Evolutionary conservation across 306 rosid species (phyloP).

Genomic region (Casuarina cunninghamiana): DNA sequence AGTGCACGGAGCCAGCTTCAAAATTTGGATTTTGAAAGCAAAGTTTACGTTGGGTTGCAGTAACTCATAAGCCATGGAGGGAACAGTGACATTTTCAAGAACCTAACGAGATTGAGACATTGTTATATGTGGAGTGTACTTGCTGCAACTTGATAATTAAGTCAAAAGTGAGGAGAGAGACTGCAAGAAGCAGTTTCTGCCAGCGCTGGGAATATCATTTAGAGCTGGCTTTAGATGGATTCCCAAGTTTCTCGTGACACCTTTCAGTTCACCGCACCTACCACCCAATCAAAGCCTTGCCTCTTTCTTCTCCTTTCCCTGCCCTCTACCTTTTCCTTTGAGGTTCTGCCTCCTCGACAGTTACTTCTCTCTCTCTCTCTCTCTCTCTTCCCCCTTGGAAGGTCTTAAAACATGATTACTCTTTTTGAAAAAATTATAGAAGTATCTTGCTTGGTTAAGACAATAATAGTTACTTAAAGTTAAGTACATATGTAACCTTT

Average conservation of each 20-base stretch:
- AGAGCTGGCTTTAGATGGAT: conserved; percentile 1
- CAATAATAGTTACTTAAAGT: too few relatives aligned
- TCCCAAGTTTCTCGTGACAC: conserved; percentile 52
- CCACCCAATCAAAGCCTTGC: conserved; percentile 27
- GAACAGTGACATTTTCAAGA: neutral
- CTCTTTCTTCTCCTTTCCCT: conserved; percentile 25
- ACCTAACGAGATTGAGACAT: conserved; percentile 1
- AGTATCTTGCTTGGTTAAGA: too few relatives aligned
- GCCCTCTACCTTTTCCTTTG: neutral
- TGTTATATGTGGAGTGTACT: neutral
- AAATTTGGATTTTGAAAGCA: too few relatives aligned
- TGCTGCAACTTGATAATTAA: neutral
- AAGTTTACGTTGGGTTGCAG: neutral
- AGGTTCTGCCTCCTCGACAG: neutral
- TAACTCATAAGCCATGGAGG: neutral
- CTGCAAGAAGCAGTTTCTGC: neutral
- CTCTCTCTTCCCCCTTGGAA: neutral
- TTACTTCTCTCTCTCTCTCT: conserved; percentile 4
- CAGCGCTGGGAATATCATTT: conserved; percentile 7
- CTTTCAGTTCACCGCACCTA: conserved; percentile 41
- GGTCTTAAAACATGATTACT: too few relatives aligned
- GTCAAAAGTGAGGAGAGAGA: neutral
- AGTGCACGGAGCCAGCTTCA: too few relatives aligned
- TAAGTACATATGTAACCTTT: too few relatives aligned
- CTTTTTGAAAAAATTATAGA: too few relatives aligned